Base-by-base conservation (phyloP, 371 early-diverging fungal species). In the Choanephora cucurbitarum region DNA sequence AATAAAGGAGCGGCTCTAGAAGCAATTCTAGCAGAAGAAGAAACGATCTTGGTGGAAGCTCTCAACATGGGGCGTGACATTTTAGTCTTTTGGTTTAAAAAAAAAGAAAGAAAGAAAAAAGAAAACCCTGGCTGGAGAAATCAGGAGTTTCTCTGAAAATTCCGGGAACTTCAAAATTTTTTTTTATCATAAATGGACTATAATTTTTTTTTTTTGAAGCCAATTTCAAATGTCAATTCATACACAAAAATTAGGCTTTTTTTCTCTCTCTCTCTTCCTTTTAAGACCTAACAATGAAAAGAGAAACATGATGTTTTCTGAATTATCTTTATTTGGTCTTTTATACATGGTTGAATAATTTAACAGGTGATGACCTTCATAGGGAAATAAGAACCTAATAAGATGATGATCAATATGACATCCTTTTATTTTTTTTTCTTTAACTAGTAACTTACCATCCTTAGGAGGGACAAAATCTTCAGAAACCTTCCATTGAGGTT, bases 381-480 rank as follows among this genome's bases (percentile, higher is more conserved):
- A 28, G 73, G 73, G 66, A 73, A 73, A 52, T 69, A 73, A 37
- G 67, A 67, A 22, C 73, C 70, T 67, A 40, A 40, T 42, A 43
- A 57, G n/a, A n/a, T n/a, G n/a, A n/a, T n/a, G n/a, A 37, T 10
- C 41, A 13, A 8, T 22, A 18, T 24, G 49, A 13, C 24, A 50
- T 4, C 33, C 5, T 33, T 24, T 3, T 39, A 1, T n/a, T 11
- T 8, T 17, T 23, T 41, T 23, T 45, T 31, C 44, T 21, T 24
- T 21, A 7, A 31, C 24, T 8, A 21, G 18, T 19, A 43, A 13
- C 58, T 69, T 73, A 79, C 79, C 76, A 64, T 75, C 75, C 24
- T 74, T 72, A 37, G 77, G 76, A 58, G 57, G 69, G 37, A 73
- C 49, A 49, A 72, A 74, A 50, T 79, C 80, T 51, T 68, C 66